Percentiles rank a stretch among this genome's conserved stretches.
Evolutionary conservation across 208 protist species (phyloP).

Genomic region (Leishmania tarentolae): DNA sequence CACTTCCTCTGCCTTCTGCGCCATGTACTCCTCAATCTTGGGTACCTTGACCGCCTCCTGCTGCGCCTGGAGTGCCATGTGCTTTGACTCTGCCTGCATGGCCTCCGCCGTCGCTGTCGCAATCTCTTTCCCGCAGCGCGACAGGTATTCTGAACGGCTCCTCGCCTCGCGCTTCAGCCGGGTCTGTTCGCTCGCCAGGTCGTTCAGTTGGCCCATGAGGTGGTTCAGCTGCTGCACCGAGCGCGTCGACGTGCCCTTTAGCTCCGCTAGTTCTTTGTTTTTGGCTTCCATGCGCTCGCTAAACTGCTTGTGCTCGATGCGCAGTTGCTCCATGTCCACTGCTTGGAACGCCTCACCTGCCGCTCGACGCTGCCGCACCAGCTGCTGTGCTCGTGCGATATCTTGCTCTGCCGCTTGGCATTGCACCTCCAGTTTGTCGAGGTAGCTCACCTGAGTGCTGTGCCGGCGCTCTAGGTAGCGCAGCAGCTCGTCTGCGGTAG

Average conservation of each 20-base stretch:
- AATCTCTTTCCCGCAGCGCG: conserved; percentile 66
- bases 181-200: conserved; percentile 81
- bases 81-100: conserved; percentile 64
- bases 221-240: conserved; percentile 93
- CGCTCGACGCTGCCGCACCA: conserved; percentile 88
- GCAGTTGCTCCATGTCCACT: conserved; percentile 96
- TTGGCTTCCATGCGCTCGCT: conserved; percentile 94
- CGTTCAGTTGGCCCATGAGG: conserved; percentile 88
- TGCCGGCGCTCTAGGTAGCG: conserved; percentile 81
- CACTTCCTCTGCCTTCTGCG: conserved; percentile 92
- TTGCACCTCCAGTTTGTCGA: conserved; percentile 91
- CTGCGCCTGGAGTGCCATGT: conserved; percentile 74
- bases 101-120: conserved; percentile 70
- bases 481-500: conserved; percentile 85
- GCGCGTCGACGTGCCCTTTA: conserved; percentile 95
- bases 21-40: conserved; percentile 94
- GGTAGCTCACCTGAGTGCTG: conserved; percentile 63
- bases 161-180: conserved; percentile 86
- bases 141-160: conserved; percentile 77
- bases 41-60: conserved; percentile 91
- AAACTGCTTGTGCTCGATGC: conserved; percentile 96
- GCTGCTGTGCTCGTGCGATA: conserved; percentile 82
- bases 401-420: conserved; percentile 70
- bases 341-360: conserved; percentile 92
- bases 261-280: conserved; percentile 92